A percentile compares a stretch with the other conserved stretches of the same genome.
Evolutionary conservation across 345 rosid genomes (phyloP).

Genomic region (Psidium friedrichsthalianum): DNA sequence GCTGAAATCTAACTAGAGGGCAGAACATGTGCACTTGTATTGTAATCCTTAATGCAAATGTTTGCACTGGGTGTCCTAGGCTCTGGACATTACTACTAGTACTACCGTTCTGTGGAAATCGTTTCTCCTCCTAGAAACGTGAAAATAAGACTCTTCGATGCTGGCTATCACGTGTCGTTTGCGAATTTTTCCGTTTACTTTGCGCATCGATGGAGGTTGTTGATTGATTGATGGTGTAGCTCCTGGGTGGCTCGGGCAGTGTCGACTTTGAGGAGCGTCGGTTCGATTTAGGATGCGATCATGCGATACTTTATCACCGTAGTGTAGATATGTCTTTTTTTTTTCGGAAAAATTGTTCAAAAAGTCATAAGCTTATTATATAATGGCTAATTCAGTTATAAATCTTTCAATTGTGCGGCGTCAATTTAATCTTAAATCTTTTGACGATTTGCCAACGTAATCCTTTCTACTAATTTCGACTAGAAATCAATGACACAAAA

Average conservation of each 20-base stretch:
- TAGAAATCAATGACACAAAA: accelerated
- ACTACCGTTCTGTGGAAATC: neutral
- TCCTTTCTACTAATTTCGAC: accelerated
- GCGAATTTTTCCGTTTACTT: neutral
- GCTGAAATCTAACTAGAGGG: neutral
- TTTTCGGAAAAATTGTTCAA: neutral
- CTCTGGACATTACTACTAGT: neutral
- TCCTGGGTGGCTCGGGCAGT: neutral
- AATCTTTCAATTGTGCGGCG: accelerated
- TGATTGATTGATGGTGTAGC: neutral
- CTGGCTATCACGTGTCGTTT: neutral
- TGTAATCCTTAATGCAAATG: neutral
- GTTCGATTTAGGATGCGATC: neutral
- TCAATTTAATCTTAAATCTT: neutral
- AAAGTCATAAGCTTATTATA: neutral
- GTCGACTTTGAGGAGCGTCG: neutral
- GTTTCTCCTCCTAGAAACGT: neutral
- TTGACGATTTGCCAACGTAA: accelerated
- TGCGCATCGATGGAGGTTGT: neutral
- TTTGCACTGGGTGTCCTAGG: neutral
- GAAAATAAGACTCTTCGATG: neutral
- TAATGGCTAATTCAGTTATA: neutral
- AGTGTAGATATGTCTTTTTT: neutral
- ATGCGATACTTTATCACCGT: neutral
- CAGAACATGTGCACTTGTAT: neutral